Percentiles rank a stretch among this genome's conserved stretches.
These are phyloP conservation scores for Linnemannia hyalina DNA, from an alignment of 192 early-diverging fungal species.

Conservation along the genomic window DNA sequence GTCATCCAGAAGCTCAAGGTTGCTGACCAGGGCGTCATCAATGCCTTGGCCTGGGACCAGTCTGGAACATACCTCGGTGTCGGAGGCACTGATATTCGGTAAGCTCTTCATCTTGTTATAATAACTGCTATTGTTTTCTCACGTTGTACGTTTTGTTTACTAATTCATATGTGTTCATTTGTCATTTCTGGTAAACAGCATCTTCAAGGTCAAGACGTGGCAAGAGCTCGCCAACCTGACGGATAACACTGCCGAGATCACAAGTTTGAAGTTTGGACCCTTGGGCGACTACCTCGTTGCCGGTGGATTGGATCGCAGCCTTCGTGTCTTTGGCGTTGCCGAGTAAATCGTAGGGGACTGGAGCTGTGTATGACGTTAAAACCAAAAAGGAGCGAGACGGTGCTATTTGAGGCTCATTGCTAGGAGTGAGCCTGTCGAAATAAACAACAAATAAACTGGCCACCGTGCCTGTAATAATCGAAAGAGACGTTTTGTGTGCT, in stretches of 20 bases:
- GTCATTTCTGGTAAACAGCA: conserved; percentile 29
- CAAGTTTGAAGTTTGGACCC: conserved; percentile 69
- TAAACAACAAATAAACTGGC: too few species aligned
- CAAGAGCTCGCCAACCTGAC: conserved; percentile 60
- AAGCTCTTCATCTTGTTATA: neutral
- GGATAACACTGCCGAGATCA: conserved; percentile 67
- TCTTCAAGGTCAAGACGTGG: conserved; percentile 82
- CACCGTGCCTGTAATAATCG: too few species aligned
- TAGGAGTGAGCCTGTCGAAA: too few species aligned
- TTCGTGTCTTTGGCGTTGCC: conserved; percentile 66
- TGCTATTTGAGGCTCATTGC: too few species aligned
- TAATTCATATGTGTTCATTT: neutral
- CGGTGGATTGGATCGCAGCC: conserved; percentile 68
- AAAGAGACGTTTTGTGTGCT: too few species aligned
- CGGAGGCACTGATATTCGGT: conserved; percentile 71
- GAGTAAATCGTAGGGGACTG: conserved; percentile 19
- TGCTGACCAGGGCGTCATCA: conserved; percentile 66
- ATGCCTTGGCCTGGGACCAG: conserved; percentile 81
- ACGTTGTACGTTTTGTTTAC: neutral
- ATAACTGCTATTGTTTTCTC: conserved; percentile 5
- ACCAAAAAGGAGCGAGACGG: too few species aligned
- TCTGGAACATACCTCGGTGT: conserved; percentile 89
- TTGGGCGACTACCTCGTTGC: conserved; percentile 67
- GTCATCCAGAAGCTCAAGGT: conserved; percentile 76
- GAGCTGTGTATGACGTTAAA: neutral